Base-by-base conservation (phyloP, 2,329 filamentous ascomycete genomes). In the Hirsutella minnesotensis region DNA sequence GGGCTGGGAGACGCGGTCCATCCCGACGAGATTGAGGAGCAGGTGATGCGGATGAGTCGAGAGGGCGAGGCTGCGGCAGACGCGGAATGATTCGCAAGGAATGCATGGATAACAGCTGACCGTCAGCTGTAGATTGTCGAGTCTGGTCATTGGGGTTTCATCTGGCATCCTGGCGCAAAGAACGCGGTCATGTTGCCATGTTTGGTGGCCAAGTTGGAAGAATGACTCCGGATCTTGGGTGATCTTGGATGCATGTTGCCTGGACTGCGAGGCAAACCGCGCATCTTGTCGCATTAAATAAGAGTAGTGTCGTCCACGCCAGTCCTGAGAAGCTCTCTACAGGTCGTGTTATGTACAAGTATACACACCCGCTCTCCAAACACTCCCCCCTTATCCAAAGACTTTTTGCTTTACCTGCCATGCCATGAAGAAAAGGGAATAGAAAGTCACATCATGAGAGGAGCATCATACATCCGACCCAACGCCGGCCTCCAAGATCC, bases 401-500 rank as follows among this genome's bases (percentile, higher is more conserved):
- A 45, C 45, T 38, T 47, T 27, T 44, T 42, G 40, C 30, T 41
- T 38, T 19, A 41, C 46, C 49, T 53, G 49, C 53, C 55, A 57
- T 59, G 55, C 55, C 51, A 47, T 42, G 24, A 41, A 40, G 39
- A 38, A 40, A 40, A 27, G 38, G 35, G 12, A 20, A 31, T 33
- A 40, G 19, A 33, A 43, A 22, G 45, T 38, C 49, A 57, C 50
- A 56, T 67, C 63, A 56, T 68, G 64, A 68, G 63, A 57, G 64
- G 65, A 67, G 64, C 64, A 66, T 66, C 63, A 64, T 62, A 66
- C 61, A 64, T 49, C 50, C 52, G 49, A 58, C 49, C 57, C 53
- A 61, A 63, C 61, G 58, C 60, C 62, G 49, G 53, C 52, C 52
- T n/a, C 49, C 47, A 42, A 48, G 48, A 52, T 40, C 33, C 38